phyloP scores from a whole-genome alignment of 148 eudicot species.

The Rhododendron ovatum region DNA sequence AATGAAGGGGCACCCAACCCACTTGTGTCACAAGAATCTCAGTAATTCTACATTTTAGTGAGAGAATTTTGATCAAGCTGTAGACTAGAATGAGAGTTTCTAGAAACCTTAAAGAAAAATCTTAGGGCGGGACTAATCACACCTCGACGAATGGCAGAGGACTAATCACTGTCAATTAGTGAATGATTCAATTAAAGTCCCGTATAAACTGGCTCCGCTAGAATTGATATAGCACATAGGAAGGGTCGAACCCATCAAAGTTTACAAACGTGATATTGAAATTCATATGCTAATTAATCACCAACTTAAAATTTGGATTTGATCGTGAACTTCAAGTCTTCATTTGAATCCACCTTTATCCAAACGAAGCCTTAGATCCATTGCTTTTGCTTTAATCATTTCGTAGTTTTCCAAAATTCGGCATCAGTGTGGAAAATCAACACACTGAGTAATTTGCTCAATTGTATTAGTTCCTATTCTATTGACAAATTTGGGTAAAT shows the following conservation, averaged over 20 bases:
- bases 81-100: no score
- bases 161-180: background rate
- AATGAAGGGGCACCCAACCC: background rate
- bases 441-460: background rate
- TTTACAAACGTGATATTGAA: background rate
- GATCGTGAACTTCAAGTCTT: background rate
- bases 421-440: background rate
- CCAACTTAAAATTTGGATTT: background rate
- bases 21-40: background rate
- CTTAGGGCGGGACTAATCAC: background rate
- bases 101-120: no score
- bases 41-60: background rate
- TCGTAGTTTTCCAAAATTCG: background rate
- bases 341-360: background rate
- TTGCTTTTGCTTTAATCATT: background rate
- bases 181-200: background rate
- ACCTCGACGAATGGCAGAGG: background rate
- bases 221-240: background rate
- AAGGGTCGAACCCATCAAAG: background rate
- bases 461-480: background rate
- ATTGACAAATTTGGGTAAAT: background rate
- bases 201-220: no score
- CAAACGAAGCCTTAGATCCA: background rate
- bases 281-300: background rate
- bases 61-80: no score